Conservation (phyloP, 164 flowering plant genomes). For the Umbellularia californica region DNA sequence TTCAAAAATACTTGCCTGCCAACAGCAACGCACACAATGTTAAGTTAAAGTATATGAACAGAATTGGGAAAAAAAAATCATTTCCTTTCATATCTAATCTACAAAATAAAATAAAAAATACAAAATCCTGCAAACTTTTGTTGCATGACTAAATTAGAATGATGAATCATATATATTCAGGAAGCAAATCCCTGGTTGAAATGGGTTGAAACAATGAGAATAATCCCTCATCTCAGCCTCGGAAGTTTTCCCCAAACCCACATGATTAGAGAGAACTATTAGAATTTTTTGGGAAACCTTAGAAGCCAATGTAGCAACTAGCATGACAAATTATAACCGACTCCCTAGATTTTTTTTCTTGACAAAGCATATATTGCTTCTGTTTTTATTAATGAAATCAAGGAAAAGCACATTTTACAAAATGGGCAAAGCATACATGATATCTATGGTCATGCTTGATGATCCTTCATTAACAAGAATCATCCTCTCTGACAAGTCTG, state of each 20-base stretch:
- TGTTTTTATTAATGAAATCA: too few species aligned
- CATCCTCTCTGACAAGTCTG: background rate
- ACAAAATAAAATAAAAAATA: background rate
- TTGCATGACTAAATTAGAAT: background rate
- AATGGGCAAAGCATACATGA: background rate
- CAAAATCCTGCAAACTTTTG: background rate
- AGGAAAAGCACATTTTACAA: background rate
- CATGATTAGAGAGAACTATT: background rate
- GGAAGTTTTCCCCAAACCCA: background rate
- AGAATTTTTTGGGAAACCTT: background rate
- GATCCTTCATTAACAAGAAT: background rate
- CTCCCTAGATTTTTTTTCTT: background rate
- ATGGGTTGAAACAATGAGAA: background rate
- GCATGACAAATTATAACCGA: background rate
- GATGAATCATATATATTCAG: background rate
- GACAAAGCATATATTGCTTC: background rate
- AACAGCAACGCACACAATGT: background rate
- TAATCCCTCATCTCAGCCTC: background rate
- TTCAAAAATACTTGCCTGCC: slow-evolving; percentile 6
- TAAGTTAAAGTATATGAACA: background rate
- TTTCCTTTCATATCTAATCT: background rate
- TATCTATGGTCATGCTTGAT: background rate
- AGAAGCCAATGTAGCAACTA: background rate
- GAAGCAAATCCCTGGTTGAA: background rate
- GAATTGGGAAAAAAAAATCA: background rate